A percentile compares a stretch with the other conserved stretches of the same genome.
Conservation (phyloP, 805 yeast genomes). For the Kregervanrija delftensis region DNA sequence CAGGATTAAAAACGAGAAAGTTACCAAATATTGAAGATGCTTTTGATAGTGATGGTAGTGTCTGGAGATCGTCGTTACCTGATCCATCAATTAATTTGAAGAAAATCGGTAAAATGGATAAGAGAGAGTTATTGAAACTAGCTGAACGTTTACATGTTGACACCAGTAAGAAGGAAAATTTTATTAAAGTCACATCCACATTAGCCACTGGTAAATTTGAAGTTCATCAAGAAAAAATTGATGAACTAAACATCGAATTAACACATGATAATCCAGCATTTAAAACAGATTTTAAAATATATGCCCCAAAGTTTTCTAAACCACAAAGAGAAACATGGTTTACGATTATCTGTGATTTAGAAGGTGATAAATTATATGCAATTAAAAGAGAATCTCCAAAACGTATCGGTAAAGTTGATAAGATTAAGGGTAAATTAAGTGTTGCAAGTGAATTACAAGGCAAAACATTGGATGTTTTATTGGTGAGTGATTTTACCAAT, state of each 20-base stretch:
- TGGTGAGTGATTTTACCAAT: slow-evolving; percentile 64
- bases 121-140: slow-evolving; percentile 25
- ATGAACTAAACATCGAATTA: slow-evolving; percentile 38
- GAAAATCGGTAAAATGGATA: slow-evolving; percentile 35
- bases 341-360: slow-evolving; percentile 48
- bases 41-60: slow-evolving; percentile 29
- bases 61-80: slow-evolving; percentile 24
- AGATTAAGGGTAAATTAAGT: slow-evolving; percentile 37
- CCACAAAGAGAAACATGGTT: slow-evolving; percentile 94
- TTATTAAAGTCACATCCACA: slow-evolving; percentile 43
- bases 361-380: slow-evolving; percentile 47
- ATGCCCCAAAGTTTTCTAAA: slow-evolving; percentile 81
- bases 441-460: slow-evolving; percentile 47
- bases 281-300: slow-evolving; percentile 57
- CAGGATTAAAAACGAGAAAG: slow-evolving; percentile 33
- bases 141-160: slow-evolving; percentile 36
- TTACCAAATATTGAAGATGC: slow-evolving; percentile 12
- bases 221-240: slow-evolving; percentile 29
- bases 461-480: slow-evolving; percentile 35
- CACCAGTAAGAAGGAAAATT: slow-evolving; percentile 37
- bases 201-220: slow-evolving; percentile 55
- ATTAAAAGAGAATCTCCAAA: slow-evolving; percentile 74
- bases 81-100: slow-evolving; percentile 26
- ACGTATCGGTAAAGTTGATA: slow-evolving; percentile 26
- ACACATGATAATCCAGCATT: slow-evolving; percentile 45